Percentiles rank a stretch among this genome's conserved stretches.
phyloP scores from a whole-genome alignment of 2,329 filamentous ascomycete genomes.

The Apiospora kogelbergensis region DNA sequence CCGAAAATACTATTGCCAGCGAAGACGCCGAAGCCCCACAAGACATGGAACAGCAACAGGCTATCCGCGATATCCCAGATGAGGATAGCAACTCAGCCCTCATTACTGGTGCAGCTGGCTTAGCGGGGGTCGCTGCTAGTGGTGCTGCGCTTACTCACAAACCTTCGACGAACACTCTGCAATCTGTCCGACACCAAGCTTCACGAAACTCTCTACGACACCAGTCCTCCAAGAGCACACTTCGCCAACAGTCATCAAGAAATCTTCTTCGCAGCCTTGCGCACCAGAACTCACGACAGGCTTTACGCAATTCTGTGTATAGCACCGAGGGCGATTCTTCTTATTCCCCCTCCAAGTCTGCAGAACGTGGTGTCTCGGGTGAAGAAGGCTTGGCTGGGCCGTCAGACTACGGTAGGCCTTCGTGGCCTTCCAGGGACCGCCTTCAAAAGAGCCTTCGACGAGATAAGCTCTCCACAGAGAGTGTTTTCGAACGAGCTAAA shows the following conservation, averaged over 20 bases:
- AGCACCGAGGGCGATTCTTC: neutral
- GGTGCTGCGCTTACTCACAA: constrained; percentile 8
- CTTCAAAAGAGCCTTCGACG: neutral
- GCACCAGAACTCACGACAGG: neutral
- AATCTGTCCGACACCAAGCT: neutral
- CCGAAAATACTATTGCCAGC: neutral
- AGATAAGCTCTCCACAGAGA: constrained; percentile 9
- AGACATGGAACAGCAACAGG: neutral
- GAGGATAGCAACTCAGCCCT: neutral
- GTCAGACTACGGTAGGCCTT: neutral
- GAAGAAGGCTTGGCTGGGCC: neutral
- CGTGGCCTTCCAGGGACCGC: neutral
- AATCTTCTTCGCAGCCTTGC: neutral
- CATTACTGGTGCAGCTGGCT: constrained; percentile 10
- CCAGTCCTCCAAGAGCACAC: neutral
- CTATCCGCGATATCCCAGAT: neutral
- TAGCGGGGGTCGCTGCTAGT: constrained; percentile 9
- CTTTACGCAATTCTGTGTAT: neutral
- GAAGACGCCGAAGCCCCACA: neutral
- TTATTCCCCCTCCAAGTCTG: neutral
- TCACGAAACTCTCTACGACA: neutral
- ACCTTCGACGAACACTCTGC: neutral
- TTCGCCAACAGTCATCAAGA: neutral
- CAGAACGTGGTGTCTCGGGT: neutral
- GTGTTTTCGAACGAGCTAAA: constrained; percentile 1